phyloP scores from a whole-genome alignment of 164 flowering plant species.

The Hamamelis virginiana region DNA sequence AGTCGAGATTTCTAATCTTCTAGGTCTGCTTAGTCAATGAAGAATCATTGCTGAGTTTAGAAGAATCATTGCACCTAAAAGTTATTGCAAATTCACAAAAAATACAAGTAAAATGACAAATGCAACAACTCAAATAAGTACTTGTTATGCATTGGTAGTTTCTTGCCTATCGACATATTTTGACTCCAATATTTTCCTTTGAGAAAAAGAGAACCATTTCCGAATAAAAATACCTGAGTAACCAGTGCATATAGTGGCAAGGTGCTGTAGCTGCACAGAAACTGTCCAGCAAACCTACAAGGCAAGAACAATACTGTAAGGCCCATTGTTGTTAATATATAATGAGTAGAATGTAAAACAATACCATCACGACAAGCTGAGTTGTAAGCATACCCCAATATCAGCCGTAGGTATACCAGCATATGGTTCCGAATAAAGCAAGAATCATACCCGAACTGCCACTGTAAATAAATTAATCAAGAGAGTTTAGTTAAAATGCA shows the following conservation, averaged over 20 bases:
- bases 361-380: neutral
- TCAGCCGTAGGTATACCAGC: conserved; percentile 75
- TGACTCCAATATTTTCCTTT: neutral
- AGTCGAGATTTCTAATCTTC: no score
- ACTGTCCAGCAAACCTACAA: conserved; percentile 77
- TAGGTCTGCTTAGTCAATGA: no score
- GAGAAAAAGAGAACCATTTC: neutral
- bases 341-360: neutral
- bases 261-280: conserved; percentile 97
- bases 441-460: conserved; percentile 95
- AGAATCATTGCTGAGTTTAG: no score
- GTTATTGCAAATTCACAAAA: no score
- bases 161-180: neutral
- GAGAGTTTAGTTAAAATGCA: conserved; percentile 6
- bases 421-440: conserved; percentile 84
- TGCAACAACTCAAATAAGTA: no score
- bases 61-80: no score
- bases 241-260: conserved; percentile 94
- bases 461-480: conserved; percentile 45
- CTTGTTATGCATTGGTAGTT: neutral
- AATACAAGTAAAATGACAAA: no score
- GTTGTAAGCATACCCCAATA: conserved; percentile 61
- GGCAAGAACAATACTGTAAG: conserved; percentile 6
- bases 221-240: conserved; percentile 68
- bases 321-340: neutral